Evolutionary conservation across 2,329 filamentous ascomycete species (phyloP).

Genomic region (Alternaria infectoria): DNA sequence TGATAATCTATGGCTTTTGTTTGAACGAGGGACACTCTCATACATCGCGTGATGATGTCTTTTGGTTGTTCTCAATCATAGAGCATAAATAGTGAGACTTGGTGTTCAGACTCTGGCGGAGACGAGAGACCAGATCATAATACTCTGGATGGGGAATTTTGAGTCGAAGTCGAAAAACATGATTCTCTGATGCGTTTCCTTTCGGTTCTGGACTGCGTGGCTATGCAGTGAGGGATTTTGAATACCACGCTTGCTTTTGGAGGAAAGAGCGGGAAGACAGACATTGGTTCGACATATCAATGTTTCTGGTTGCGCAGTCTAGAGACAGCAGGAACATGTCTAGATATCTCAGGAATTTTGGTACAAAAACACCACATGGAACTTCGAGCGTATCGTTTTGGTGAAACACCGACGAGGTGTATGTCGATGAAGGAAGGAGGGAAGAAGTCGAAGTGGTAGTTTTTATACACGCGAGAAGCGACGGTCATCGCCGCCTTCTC

Average conservation of each 20-base stretch:
- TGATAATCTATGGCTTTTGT: background rate
- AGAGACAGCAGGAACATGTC: background rate
- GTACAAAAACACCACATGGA: background rate
- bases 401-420: background rate
- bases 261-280: background rate
- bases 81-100: background rate
- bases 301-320: background rate
- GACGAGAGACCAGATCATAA: background rate
- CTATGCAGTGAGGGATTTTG: background rate
- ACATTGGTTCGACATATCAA: rapidly evolving
- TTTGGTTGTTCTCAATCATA: background rate
- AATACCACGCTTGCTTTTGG: background rate
- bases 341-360: too few relatives aligned
- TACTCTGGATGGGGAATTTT: background rate
- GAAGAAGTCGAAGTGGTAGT: background rate
- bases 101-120: background rate
- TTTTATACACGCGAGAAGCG: background rate
- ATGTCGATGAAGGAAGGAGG: background rate
- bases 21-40: background rate
- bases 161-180: background rate
- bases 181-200: rapidly evolving
- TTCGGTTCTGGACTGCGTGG: background rate
- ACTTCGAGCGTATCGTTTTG: background rate
- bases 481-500: too few relatives aligned
- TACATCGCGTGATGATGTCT: rapidly evolving